These are phyloP conservation scores for Tieghemostelium lacteum DNA, from an alignment of 78 protist species.

Conservation along the genomic window DNA sequence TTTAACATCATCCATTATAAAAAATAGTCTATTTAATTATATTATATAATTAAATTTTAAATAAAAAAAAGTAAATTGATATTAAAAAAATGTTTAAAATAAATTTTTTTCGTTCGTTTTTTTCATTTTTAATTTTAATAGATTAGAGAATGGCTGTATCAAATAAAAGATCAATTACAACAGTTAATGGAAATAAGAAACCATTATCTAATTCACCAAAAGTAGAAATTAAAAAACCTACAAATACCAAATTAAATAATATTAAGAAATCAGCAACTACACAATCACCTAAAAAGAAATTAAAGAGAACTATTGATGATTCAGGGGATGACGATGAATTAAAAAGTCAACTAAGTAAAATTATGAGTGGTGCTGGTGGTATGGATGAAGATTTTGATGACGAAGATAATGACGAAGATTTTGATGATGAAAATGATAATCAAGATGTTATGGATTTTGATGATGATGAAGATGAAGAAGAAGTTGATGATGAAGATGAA, in stretches of 20 bases:
- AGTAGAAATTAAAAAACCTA: background rate
- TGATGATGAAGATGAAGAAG: conserved; percentile 19
- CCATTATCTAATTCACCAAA: background rate
- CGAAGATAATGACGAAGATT: conserved; percentile 7
- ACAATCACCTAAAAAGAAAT: background rate
- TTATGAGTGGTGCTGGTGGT: background rate
- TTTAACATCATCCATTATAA: no score
- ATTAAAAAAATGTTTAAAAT: no score
- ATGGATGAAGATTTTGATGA: conserved; percentile 22
- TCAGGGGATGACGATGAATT: conserved; percentile 7
- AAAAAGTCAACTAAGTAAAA: conserved; percentile 2
- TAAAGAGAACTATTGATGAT: background rate
- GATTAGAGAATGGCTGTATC: background rate
- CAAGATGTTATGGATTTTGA: conserved; percentile 28
- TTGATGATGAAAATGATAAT: background rate
- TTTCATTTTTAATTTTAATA: no score
- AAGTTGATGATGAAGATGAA: conserved; percentile 29
- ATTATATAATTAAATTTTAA: no score
- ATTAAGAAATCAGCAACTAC: background rate
- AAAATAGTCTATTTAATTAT: no score
- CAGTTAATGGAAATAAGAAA: no score
- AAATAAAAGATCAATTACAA: background rate
- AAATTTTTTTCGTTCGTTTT: no score
- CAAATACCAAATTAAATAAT: background rate
- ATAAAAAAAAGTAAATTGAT: no score